Percentiles rank a stretch among this genome's conserved stretches.
phyloP scores from a whole-genome alignment of 257 asterid genomes.

The Eustoma russellianum region DNA sequence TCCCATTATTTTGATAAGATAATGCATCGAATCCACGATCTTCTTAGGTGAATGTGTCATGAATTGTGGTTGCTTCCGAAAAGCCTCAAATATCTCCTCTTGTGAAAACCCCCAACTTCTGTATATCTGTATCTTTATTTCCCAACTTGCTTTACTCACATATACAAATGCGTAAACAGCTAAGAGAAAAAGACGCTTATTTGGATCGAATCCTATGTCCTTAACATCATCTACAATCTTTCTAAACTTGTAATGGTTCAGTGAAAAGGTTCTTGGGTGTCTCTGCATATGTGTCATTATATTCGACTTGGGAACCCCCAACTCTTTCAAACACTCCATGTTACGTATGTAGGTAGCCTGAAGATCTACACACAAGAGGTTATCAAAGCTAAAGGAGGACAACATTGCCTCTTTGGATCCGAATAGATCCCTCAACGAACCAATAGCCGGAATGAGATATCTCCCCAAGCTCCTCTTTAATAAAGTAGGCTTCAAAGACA shows the following conservation, averaged over 20 bases:
- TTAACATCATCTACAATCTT: conserved; percentile 5
- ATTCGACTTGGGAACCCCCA: conserved; percentile 7
- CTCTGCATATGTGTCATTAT: conserved; percentile 2
- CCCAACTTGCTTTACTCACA: conserved; percentile 13
- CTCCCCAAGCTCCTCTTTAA: not conserved
- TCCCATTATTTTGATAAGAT: conserved; percentile 13
- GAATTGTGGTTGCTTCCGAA: conserved; percentile 17
- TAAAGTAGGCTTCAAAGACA: conserved; percentile 1
- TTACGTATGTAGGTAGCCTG: not conserved
- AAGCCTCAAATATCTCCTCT: conserved; percentile 11
- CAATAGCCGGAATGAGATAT: conserved; percentile 3
- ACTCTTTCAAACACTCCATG: conserved; percentile 5
- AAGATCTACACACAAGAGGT: not conserved
- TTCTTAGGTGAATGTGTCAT: conserved; percentile 13
- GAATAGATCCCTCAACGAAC: not conserved
- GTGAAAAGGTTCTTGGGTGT: not conserved
- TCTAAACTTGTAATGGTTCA: conserved; percentile 6
- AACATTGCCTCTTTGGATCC: not conserved
- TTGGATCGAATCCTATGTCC: conserved; percentile 14
- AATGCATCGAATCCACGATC: conserved; percentile 5
- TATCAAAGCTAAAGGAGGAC: conserved; percentile 5
- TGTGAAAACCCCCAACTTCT: conserved; percentile 27
- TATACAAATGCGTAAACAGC: conserved; percentile 5
- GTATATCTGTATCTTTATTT: conserved; percentile 18
- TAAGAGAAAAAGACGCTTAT: not conserved